A percentile compares a stretch with the other conserved stretches of the same genome.
phyloP scores from a whole-genome alignment of 148 eudicot genomes.

The Rhododendron williamsianum region DNA sequence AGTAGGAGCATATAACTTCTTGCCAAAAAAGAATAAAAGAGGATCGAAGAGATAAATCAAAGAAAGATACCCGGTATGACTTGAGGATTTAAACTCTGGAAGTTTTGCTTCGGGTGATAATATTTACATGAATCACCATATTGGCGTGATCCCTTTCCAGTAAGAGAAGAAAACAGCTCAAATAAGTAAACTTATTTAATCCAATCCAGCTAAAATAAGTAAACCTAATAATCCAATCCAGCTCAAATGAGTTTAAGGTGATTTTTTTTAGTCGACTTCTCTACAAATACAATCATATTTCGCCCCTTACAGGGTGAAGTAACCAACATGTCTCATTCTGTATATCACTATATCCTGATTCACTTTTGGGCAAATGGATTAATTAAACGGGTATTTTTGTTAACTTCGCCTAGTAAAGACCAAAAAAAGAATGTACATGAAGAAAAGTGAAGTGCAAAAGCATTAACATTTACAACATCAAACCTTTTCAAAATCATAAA shows the following conservation, averaged over 20 bases:
- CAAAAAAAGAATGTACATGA: background rate
- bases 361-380: background rate
- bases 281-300: background rate
- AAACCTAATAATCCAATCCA: background rate
- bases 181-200: background rate
- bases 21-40: background rate
- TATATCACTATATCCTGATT: background rate
- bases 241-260: background rate
- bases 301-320: background rate
- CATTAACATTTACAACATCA: background rate
- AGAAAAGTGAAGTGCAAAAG: background rate
- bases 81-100: conserved; percentile 35
- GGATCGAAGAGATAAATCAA: conserved; percentile 3
- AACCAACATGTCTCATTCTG: background rate
- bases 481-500: background rate
- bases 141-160: conserved; percentile 66
- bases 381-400: background rate
- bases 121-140: conserved; percentile 84
- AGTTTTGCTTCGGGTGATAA: conserved; percentile 56
- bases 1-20: background rate
- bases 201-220: background rate
- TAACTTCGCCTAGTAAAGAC: background rate
- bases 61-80: conserved; percentile 36
- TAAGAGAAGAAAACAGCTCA: background rate
- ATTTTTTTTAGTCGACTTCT: background rate